A percentile compares a stretch with the other conserved stretches of the same genome.
Evolutionary conservation across 768 basidiomycete species (phyloP).

Genomic region (Leccinum longicurvipes): DNA sequence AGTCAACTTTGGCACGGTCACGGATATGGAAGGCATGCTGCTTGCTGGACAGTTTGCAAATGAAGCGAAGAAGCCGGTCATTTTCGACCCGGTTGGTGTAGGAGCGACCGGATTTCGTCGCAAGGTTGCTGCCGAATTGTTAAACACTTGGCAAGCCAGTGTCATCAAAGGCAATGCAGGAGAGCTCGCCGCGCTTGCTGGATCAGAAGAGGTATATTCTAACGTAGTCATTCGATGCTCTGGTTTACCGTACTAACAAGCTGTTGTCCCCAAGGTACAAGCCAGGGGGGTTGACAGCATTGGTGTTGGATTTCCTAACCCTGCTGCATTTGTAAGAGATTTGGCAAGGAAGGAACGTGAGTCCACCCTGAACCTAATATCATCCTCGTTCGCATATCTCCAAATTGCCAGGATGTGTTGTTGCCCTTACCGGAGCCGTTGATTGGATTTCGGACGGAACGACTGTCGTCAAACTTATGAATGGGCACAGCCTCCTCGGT

Average conservation of each 20-base stretch:
- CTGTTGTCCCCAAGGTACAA: constrained; percentile 47
- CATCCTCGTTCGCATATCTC: neutral
- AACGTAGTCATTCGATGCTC: neutral
- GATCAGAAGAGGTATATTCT: constrained; percentile 64
- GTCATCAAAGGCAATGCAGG: constrained; percentile 95
- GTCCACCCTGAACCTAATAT: constrained; percentile 21
- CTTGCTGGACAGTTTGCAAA: constrained; percentile 73
- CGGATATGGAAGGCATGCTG: constrained; percentile 69
- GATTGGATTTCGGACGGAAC: constrained; percentile 87
- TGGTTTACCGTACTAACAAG: neutral
- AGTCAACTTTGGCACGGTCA: constrained; percentile 85
- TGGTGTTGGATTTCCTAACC: constrained; percentile 74
- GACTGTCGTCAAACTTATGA: constrained; percentile 62
- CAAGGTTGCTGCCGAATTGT: constrained; percentile 52
- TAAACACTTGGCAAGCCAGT: constrained; percentile 77
- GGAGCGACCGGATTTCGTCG: constrained; percentile 78
- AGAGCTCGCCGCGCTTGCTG: constrained; percentile 76
- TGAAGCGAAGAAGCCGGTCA: constrained; percentile 62
- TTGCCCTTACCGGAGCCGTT: constrained; percentile 73
- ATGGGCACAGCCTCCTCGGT: constrained; percentile 72
- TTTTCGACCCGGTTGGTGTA: constrained; percentile 91
- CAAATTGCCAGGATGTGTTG: constrained; percentile 58
- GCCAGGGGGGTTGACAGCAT: constrained; percentile 85
- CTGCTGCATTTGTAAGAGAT: constrained; percentile 60
- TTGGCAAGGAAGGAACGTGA: constrained; percentile 75